Evolutionary conservation across 805 yeast genomes (phyloP).

Genomic region (Zygosaccharomyces bailii): DNA sequence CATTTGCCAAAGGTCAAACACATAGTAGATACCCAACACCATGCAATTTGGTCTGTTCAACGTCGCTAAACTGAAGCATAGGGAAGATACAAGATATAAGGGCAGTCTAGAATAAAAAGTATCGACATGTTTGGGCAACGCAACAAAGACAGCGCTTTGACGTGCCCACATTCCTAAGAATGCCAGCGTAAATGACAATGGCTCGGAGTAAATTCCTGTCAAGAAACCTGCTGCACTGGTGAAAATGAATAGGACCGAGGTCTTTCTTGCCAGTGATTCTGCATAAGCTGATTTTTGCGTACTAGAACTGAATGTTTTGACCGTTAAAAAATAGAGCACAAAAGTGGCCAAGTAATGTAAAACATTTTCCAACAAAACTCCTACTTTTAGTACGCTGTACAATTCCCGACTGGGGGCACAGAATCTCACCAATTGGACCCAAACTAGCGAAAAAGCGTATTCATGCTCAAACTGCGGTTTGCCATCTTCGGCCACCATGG

Average conservation of each 20-base stretch:
- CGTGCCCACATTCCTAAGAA: conserved; percentile 55
- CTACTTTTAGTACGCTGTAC: conserved; percentile 45
- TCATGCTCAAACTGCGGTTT: conserved; percentile 74
- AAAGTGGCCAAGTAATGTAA: conserved; percentile 50
- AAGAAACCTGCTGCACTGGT: conserved; percentile 81
- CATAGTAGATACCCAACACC: conserved; percentile 62
- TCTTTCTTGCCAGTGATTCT: conserved; percentile 31
- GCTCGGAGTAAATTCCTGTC: conserved; percentile 72
- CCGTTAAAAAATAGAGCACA: conserved; percentile 49
- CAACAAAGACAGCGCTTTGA: conserved; percentile 33
- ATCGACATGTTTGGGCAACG: conserved; percentile 16
- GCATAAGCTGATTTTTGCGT: conserved; percentile 16
- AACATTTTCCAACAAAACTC: conserved; percentile 48
- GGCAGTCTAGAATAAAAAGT: conserved; percentile 17
- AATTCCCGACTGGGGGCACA: conserved; percentile 25
- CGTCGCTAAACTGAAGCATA: conserved; percentile 52
- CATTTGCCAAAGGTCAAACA: conserved; percentile 49
- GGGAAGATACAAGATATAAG: conserved; percentile 21
- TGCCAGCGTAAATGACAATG: conserved; percentile 58
- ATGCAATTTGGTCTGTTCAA: conserved; percentile 74
- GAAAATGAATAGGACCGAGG: conserved; percentile 50
- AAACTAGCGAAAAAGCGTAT: conserved; percentile 78
- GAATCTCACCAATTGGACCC: conserved; percentile 53
- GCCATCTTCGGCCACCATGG: conserved; percentile 44
- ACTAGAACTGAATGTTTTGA: conserved; percentile 27